Conservation (phyloP, 306 rosid genomes). For the Astragalus membranaceus region DNA sequence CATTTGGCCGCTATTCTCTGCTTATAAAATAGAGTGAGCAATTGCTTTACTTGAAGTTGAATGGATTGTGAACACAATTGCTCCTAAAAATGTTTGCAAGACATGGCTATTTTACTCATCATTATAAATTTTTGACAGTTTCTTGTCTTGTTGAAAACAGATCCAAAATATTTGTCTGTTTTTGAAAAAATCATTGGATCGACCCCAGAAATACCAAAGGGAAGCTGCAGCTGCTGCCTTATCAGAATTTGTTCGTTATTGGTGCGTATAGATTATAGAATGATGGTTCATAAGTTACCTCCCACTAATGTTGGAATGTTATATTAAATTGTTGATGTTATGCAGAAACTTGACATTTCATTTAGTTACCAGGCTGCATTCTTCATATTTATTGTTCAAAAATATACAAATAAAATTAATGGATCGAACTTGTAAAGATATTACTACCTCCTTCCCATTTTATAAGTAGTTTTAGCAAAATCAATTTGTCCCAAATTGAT, state of each 20-base stretch:
- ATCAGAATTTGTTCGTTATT: conserved; percentile 86
- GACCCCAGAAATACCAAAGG: conserved; percentile 73
- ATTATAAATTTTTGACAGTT: conserved; percentile 8
- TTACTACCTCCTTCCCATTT: no score
- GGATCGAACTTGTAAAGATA: not conserved
- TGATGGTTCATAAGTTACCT: conserved; percentile 14
- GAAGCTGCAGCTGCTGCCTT: conserved; percentile 97
- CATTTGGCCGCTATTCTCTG: conserved; percentile 9
- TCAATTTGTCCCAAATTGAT: no score
- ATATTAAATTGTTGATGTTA: not conserved
- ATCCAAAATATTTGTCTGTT: conserved; percentile 73
- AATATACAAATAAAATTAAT: not conserved
- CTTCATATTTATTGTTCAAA: not conserved
- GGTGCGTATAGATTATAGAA: conserved; percentile 36
- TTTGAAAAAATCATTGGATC: conserved; percentile 64
- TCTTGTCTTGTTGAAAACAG: conserved; percentile 33
- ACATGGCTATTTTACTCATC: conserved; percentile 6
- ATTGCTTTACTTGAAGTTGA: not conserved
- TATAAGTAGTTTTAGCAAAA: no score
- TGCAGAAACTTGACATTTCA: not conserved
- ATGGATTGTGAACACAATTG: not conserved
- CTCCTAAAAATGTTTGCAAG: not conserved
- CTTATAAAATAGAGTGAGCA: not conserved
- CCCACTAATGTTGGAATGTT: not conserved
- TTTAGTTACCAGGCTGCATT: not conserved